A percentile compares a stretch with the other conserved stretches of the same genome.
Evolutionary conservation across 139 green algal genomes (phyloP).

Genomic region (Chlorella sp.): DNA sequence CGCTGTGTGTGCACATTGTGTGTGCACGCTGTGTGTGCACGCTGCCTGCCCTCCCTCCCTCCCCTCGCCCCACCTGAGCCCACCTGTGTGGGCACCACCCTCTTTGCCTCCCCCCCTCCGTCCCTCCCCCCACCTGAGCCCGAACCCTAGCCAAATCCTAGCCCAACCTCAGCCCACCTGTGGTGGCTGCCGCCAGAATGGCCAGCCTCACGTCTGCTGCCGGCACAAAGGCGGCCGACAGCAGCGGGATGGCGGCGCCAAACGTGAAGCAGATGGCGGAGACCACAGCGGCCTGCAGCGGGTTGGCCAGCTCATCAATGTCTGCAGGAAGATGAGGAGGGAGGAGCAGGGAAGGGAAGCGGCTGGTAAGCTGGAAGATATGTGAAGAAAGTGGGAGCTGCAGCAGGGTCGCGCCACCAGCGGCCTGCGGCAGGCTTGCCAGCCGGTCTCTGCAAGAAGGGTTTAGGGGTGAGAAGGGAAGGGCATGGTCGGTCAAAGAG

Average conservation of each 20-base stretch:
- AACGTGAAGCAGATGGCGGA: slow-evolving; percentile 68
- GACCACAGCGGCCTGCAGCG: slow-evolving; percentile 68
- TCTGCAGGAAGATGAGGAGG: slow-evolving; percentile 46
- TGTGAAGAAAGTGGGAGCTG: no score
- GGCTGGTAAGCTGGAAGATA: not conserved
- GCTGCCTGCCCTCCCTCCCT: no score
- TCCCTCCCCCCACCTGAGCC: not conserved
- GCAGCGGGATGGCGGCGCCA: slow-evolving; percentile 76
- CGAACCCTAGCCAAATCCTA: no score
- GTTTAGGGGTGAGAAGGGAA: no score
- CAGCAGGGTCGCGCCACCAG: no score
- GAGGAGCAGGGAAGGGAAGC: not conserved
- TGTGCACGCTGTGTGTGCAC: no score
- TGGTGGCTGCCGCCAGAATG: slow-evolving; percentile 52
- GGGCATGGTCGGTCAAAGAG: no score
- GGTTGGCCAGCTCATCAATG: slow-evolving; percentile 87
- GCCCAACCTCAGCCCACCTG: not conserved
- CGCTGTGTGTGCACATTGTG: no score
- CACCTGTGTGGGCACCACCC: not conserved
- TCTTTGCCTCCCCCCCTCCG: no score
- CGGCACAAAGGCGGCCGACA: slow-evolving; percentile 69
- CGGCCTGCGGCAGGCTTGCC: no score
- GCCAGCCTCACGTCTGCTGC: slow-evolving; percentile 51
- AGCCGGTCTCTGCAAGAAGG: no score
- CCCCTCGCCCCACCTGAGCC: no score